Base-by-base conservation (phyloP, 441 rosid species). In the Bocquillonia castaneifolia region DNA sequence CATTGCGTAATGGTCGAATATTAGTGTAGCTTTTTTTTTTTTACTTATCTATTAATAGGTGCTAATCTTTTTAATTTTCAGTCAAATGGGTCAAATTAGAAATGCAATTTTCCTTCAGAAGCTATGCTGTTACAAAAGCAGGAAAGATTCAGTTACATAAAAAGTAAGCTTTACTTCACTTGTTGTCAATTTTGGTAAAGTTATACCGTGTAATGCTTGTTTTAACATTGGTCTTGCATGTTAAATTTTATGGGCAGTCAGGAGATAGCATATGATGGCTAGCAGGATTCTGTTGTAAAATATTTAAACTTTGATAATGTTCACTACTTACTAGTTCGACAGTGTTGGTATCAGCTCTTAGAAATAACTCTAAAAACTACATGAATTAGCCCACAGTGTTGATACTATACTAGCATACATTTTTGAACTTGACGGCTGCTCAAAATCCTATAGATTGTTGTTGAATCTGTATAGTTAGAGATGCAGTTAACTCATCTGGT, bases 131-230 rank as follows among this genome's bases (percentile, higher is more conserved):
- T 77, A 64, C 80, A 20, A 81, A 82, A 44, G 80, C 88, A 2
- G 89, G 73, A 25, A 86, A 82, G 78, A 50, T 85, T 79, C 84
- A 79, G 45, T 22, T 80, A 8, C 85, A 74, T 22, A 87, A 75
- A 74, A 91, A 85, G 99, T 89, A 79, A 63, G 82, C 52, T 68
- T 7, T 31, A 6, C 23, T 60, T 34, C 60, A 5, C 25, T 10
- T 14, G 34, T 29, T 26, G n/a, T 25, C 61, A n/a, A 17, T 40
- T 52, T 23, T 10, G 34, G 18, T 40, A 6, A 22, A 47, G 6
- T 40, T 72, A 28, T 51, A 20, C 40, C 7, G 6, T 28, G 9
- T 6, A 7, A 6, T 73, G 70, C 25, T 66, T 23, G 6, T 17
- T 17, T 63, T 17, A 18, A 40, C 47, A 6, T 54, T 22, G 14